These are phyloP conservation scores for Cudoniella acicularis DNA, from an alignment of 495 filamentous ascomycete species.

Conservation along the genomic window DNA sequence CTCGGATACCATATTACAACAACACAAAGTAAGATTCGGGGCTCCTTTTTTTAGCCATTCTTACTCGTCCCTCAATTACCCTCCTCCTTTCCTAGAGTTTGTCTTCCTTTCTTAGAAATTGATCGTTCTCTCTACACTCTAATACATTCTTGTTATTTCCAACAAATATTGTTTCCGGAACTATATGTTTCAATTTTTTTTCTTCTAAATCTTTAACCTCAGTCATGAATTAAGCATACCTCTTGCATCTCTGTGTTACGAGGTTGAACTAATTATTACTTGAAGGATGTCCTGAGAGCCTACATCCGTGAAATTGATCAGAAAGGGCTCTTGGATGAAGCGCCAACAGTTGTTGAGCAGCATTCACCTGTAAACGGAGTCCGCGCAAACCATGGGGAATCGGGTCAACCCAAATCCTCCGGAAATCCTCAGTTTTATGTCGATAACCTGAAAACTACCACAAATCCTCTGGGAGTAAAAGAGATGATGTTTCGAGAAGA, in stretches of 20 bases:
- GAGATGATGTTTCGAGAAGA: slow-evolving; percentile 25
- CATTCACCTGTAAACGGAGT: neutral
- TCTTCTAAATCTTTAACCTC: slow-evolving; percentile 4
- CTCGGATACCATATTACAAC: slow-evolving; percentile 41
- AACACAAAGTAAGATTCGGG: slow-evolving; percentile 47
- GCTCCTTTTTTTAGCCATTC: too few species aligned
- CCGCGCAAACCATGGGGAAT: slow-evolving; percentile 13
- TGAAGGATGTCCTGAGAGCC: slow-evolving; percentile 48
- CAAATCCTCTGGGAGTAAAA: slow-evolving; percentile 13
- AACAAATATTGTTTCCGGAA: too few species aligned
- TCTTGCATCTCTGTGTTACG: too few species aligned
- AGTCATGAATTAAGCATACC: too few species aligned
- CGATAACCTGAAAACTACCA: slow-evolving; percentile 11
- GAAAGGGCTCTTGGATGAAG: slow-evolving; percentile 21
- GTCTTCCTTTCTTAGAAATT: neutral
- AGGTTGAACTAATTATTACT: slow-evolving; percentile 8
- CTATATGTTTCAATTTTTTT: too few species aligned
- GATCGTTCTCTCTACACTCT: too few species aligned
- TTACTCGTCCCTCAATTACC: too few species aligned
- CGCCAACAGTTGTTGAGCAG: neutral
- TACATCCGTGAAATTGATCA: slow-evolving; percentile 51
- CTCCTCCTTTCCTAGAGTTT: too few species aligned
- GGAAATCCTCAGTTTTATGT: slow-evolving; percentile 11
- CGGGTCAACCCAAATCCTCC: neutral
- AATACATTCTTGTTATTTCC: too few species aligned